Conservation (phyloP, 1,284 basidiomycete genomes). For the Trichosporon faecale region DNA sequence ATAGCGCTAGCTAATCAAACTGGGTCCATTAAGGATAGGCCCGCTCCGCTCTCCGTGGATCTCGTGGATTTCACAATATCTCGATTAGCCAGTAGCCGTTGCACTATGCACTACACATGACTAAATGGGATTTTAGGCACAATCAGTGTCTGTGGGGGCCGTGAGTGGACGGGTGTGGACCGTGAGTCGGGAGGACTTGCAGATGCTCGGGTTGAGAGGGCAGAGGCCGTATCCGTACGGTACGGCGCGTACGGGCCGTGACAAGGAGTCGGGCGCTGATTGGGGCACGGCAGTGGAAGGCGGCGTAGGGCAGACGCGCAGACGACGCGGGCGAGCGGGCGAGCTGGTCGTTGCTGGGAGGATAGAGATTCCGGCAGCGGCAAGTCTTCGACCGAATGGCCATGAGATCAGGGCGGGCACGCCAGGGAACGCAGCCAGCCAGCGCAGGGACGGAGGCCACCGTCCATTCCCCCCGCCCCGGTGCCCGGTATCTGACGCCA, state of each 20-base stretch:
- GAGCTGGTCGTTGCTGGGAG: background rate
- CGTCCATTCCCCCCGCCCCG: background rate
- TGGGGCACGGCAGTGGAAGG: background rate
- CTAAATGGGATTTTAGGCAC: background rate
- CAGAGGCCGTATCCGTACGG: too few relatives aligned
- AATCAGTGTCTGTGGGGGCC: background rate
- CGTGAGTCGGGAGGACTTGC: background rate
- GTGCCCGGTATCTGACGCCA: constrained; percentile 5
- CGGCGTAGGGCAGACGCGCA: background rate
- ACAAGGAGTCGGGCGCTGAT: constrained; percentile 2
- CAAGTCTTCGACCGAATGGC: constrained; percentile 5
- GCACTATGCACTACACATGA: background rate
- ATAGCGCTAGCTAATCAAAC: background rate
- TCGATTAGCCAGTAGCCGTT: background rate
- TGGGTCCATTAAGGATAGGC: too few relatives aligned
- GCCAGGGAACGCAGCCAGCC: background rate
- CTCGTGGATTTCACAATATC: too few relatives aligned
- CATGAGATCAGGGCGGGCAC: background rate
- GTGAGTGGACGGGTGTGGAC: background rate
- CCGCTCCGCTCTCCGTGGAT: too few relatives aligned
- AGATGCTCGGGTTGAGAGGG: background rate
- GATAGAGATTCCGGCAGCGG: constrained; percentile 9
- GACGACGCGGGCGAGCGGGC: background rate
- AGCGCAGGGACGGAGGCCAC: background rate
- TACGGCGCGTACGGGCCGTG: constrained; percentile 1